Evolutionary conservation across 208 protist species (phyloP), one percentile per base, ranked within the genome.

Genomic region (Leishmania aethiopica): DNA sequence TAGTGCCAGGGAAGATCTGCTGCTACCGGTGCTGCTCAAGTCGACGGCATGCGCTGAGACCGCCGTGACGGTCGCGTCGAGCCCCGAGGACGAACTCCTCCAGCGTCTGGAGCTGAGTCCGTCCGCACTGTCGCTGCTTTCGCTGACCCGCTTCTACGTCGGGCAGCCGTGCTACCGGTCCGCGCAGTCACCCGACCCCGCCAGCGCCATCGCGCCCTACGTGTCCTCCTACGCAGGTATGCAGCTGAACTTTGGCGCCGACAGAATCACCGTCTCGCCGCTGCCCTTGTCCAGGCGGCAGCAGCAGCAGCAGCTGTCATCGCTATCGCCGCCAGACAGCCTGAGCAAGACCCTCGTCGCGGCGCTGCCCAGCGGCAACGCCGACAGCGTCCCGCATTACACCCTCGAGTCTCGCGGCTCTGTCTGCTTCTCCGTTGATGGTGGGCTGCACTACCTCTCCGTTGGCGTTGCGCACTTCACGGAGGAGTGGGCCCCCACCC

Each of bases 361-460:
- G 2, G 83, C 85, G 2, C 84, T 94, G n/a, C 84, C 88, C 45
- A 79, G 82, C 72, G 25, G 70, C 59, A 64, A 45, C 70, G 22
- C 69, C 59, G 10, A 22, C 22, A 60, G 13, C 47, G 81, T 84
- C 37, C 53, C 75, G 35, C 79, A 74, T 62, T 92, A 83, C 88
- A 82, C 81, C 4, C 88, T 91, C 60, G 88, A 77, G 81, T 66
- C 77, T 22, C 89, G 89, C 17, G 86, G 78, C 67, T 89, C 89
- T 17, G 79, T 94, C n/a, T 94, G 89, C 77, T 78, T 96, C 67
- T 96, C 93, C 45, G 89, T 93, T 25, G 90, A 94, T 78, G 91
- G 93, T 7, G 93, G 93, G 3, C 83, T 77, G 40, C 87, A 91
- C 64, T 93, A 92, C 81, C 47, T 94, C 49, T 87, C 87, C 19